Evolutionary conservation across 2,329 filamentous ascomycete species (phyloP), one percentile per base, ranked within the genome.

Genomic region (Aspergillus sp.): DNA sequence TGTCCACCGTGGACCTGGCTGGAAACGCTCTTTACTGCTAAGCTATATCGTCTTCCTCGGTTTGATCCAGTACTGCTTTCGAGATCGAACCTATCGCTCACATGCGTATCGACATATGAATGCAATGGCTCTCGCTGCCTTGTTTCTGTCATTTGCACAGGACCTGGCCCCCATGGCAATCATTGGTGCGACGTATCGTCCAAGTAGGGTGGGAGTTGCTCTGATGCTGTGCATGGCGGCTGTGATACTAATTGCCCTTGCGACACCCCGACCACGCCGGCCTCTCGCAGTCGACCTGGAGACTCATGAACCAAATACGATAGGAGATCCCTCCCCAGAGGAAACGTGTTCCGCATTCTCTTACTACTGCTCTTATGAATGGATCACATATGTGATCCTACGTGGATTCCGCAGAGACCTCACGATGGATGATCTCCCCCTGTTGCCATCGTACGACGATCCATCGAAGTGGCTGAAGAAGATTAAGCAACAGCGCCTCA

Each of bases 321-420:
- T 52, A 7, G 51, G 56, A 6, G 52, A 55, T 24, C 40, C 30
- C 14, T 68, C 65, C 6, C 58, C 59, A 0, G 67, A 71, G 51
- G 65, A 71, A 52, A 68, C 65, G 1, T 66, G 66, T 48, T 69
- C 65, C 1, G 57, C 61, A 38, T 62, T 67, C n/a, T 68, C 65
- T 5, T 67, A 62, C 45, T 70, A 66, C 46, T 57, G 65, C 41
- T 66, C 66, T 2, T 71, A 70, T 46, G 67, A 60, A 38, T 71
- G 68, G 67, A 55, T 70, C 20, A 69, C 65, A 3, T 60, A 64
- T 30, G 51, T 69, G 17, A 66, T 69, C 8, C 33, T 66, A 32
- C 62, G 60, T 10, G 67, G 67, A 14, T 66, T 58, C 38, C 60
- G 53, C 16, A 55, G 58, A 7, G 63, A 68, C 46, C 46, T 70